phyloP scores from a whole-genome alignment of 1,284 basidiomycete species.

The Veloporphyrellus conicus region DNA sequence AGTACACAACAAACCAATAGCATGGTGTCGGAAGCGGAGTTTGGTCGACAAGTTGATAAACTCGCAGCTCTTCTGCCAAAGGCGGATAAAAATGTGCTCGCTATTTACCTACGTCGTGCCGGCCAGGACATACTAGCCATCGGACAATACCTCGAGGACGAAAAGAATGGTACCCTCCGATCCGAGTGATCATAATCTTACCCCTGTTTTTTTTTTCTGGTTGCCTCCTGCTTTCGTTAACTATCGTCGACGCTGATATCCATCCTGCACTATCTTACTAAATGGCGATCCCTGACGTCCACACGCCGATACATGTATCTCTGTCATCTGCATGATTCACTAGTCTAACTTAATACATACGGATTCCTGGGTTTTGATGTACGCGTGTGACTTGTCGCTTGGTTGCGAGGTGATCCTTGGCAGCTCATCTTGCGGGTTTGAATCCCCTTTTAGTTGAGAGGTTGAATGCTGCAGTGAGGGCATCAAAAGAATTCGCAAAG shows the following conservation, averaged over 20 bases:
- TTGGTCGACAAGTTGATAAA: conserved; percentile 63
- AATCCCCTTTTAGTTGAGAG: conserved; percentile 26
- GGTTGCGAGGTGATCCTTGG: background rate
- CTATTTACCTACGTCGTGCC: conserved; percentile 66
- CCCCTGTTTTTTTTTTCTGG: conserved; percentile 1
- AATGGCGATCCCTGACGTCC: conserved; percentile 3
- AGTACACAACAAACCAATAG: conserved; percentile 7
- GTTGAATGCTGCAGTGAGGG: conserved; percentile 25
- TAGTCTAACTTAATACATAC: conserved; percentile 23
- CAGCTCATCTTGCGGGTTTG: conserved; percentile 27
- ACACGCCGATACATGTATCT: conserved; percentile 19
- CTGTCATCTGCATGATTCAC: conserved; percentile 13
- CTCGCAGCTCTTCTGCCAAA: conserved; percentile 73
- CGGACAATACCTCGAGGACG: conserved; percentile 83
- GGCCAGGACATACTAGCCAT: conserved; percentile 81
- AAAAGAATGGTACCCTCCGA: conserved; percentile 67
- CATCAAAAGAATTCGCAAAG: background rate
- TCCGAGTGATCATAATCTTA: conserved; percentile 30
- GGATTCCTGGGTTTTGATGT: conserved; percentile 2
- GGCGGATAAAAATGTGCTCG: conserved; percentile 65
- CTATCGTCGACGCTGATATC: conserved; percentile 11
- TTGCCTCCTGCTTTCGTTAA: conserved; percentile 5
- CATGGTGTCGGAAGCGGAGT: conserved; percentile 38
- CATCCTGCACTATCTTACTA: conserved; percentile 14
- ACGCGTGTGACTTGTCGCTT: background rate